A percentile compares a stretch with the other conserved stretches of the same genome.
Conservation (phyloP, 192 early-diverging fungal genomes). For the Coemansia interrupta region DNA sequence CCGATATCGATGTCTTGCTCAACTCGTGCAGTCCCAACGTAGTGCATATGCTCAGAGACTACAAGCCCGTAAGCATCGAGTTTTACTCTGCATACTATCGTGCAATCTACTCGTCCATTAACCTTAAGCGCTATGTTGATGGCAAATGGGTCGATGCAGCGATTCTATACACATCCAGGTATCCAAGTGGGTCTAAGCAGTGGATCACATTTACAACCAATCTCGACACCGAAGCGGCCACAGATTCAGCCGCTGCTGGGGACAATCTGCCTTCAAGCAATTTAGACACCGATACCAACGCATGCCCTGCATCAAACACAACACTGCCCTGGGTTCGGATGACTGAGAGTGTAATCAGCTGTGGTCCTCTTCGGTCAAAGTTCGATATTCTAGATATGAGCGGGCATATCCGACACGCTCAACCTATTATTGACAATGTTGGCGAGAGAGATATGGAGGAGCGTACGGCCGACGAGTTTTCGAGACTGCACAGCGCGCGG, state of each 20-base stretch:
- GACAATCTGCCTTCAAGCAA: background rate
- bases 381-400: constrained; percentile 4
- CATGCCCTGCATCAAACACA: background rate
- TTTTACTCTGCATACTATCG: constrained; percentile 28
- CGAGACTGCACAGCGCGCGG: constrained; percentile 9
- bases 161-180: constrained; percentile 21
- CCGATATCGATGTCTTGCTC: constrained; percentile 17
- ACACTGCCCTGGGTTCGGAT: constrained; percentile 28
- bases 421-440: constrained; percentile 23
- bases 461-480: constrained; percentile 16
- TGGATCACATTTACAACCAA: constrained; percentile 30
- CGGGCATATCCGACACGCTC: background rate
- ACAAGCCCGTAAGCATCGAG: constrained; percentile 23
- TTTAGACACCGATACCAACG: background rate
- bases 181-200: constrained; percentile 33
- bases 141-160: constrained; percentile 24
- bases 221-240: background rate
- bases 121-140: constrained; percentile 21
- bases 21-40: constrained; percentile 13
- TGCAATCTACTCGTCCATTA: constrained; percentile 33
- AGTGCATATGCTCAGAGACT: constrained; percentile 14
- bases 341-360: constrained; percentile 5
- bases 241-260: background rate
- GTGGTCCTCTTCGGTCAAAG: background rate
- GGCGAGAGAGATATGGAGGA: constrained; percentile 21